Conservation (phyloP, 139 green algal genomes). For the Closterium sp. region DNA sequence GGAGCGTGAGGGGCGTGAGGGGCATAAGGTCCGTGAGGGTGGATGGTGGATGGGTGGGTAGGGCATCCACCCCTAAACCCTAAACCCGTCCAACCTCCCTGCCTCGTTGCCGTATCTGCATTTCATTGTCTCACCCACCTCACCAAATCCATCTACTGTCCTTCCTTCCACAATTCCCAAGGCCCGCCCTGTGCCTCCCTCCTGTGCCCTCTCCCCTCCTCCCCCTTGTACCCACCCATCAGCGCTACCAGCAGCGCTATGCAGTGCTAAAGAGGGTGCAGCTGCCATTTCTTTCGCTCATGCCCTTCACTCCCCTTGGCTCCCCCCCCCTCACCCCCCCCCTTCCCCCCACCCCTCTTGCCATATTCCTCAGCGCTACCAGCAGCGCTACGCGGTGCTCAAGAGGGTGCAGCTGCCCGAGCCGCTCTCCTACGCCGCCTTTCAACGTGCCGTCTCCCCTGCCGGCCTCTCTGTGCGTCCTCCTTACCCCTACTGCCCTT, state of each 20-base stretch:
- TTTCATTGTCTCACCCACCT: not conserved
- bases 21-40: not conserved
- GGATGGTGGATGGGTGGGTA: not conserved
- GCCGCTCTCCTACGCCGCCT: conserved; percentile 14
- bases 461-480: conserved; percentile 21
- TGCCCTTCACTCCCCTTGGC: too few relatives aligned
- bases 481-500: not conserved
- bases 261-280: too few relatives aligned
- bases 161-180: too few relatives aligned
- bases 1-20: too few relatives aligned
- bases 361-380: too few relatives aligned
- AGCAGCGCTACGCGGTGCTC: not conserved
- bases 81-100: too few relatives aligned
- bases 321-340: too few relatives aligned
- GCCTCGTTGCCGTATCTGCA: not conserved
- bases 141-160: not conserved
- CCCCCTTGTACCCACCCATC: not conserved
- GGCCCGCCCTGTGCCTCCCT: too few relatives aligned
- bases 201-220: not conserved
- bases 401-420: conserved; percentile 7
- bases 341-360: too few relatives aligned
- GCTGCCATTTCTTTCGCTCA: too few relatives aligned
- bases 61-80: not conserved
- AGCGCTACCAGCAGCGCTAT: not conserved
- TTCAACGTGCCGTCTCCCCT: not conserved